Evolutionary conservation across 768 basidiomycete species (phyloP).

Genomic region (Trametes elegans): DNA sequence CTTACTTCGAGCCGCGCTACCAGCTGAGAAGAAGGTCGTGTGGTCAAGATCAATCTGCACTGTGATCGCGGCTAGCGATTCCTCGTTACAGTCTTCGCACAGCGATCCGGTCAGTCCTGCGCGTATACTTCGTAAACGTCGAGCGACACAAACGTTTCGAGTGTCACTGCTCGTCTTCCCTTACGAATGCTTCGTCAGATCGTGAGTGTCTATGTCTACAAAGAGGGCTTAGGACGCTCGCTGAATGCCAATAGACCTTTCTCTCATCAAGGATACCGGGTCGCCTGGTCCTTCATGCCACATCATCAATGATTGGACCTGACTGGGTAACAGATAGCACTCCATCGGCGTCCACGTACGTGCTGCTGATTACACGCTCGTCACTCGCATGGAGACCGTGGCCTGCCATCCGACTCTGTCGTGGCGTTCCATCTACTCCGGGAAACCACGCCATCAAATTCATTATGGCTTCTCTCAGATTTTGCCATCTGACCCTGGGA

Average conservation of each 20-base stretch:
- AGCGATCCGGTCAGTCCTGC: neutral
- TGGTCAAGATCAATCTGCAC: neutral
- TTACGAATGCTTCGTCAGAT: too few species aligned
- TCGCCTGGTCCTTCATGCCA: neutral
- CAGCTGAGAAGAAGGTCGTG: neutral
- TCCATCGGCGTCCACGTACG: neutral
- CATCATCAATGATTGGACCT: constrained; percentile 15
- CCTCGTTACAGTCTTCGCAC: neutral
- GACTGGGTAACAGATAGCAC: constrained; percentile 1
- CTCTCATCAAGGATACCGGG: neutral
- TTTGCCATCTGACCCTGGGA: neutral
- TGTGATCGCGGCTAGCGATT: neutral
- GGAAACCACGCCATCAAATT: constrained; percentile 3
- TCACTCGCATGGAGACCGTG: neutral
- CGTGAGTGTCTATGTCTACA: too few species aligned
- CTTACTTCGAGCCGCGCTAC: neutral
- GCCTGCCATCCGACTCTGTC: neutral
- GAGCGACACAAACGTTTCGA: too few species aligned
- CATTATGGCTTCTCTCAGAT: neutral
- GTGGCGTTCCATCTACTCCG: neutral
- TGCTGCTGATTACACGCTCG: neutral
- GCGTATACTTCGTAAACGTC: neutral
- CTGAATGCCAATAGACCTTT: too few species aligned
- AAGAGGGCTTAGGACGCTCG: too few species aligned
- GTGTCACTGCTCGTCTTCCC: too few species aligned